Conservation (phyloP, 2,329 filamentous ascomycete species). For the Chaetomium sp. region DNA sequence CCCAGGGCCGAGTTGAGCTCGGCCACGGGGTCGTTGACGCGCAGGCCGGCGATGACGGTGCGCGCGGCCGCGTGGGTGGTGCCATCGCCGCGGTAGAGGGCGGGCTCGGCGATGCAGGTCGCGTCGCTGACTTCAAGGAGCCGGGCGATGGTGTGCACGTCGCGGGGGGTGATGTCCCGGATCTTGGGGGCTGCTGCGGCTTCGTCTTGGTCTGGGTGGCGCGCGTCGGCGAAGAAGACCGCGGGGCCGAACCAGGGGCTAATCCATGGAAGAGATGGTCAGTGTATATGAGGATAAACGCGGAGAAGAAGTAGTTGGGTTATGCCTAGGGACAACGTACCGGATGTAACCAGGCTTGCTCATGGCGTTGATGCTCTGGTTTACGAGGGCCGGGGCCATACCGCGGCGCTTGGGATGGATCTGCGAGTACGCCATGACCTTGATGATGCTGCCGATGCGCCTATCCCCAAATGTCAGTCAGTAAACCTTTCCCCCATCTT, state of each 20-base stretch:
- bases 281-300: neutral
- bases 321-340: neutral
- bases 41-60: slow-evolving; percentile 1
- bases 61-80: neutral
- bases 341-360: slow-evolving; percentile 5
- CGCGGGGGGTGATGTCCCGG: slow-evolving; percentile 8
- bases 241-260: slow-evolving; percentile 9
- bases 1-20: slow-evolving; percentile 7
- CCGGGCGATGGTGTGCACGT: slow-evolving; percentile 7
- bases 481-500: too few relatives aligned
- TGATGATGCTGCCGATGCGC: slow-evolving; percentile 1
- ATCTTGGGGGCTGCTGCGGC: neutral
- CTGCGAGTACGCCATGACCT: neutral
- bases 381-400: neutral
- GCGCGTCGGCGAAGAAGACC: neutral
- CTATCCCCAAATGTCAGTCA: neutral
- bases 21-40: slow-evolving; percentile 3
- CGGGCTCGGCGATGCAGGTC: neutral
- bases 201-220: neutral
- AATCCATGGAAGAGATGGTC: neutral
- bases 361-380: slow-evolving; percentile 9
- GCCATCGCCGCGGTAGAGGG: neutral
- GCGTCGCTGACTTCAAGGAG: neutral
- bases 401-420: neutral
- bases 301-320: neutral